Percentiles rank a stretch among this genome's conserved stretches.
phyloP scores from a whole-genome alignment of 2,329 filamentous ascomycete genomes.

The Scorias spongiosa region DNA sequence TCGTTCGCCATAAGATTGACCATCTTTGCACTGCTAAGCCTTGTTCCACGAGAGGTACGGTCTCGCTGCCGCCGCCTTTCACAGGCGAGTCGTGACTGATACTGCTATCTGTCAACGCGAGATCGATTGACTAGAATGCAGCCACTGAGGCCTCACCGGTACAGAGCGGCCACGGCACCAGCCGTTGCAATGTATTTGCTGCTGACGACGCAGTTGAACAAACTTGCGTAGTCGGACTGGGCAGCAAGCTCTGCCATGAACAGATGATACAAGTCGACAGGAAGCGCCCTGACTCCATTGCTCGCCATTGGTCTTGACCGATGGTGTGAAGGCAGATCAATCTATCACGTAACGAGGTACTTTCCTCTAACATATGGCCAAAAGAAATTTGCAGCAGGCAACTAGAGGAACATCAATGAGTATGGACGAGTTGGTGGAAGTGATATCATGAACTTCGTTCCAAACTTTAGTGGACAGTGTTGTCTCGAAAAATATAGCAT shows the following conservation, averaged over 20 bases:
- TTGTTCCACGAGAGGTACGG: constrained; percentile 26
- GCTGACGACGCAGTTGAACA: constrained; percentile 44
- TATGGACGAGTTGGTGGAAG: too few species aligned
- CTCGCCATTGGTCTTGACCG: background rate
- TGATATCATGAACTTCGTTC: too few species aligned
- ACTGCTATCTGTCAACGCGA: constrained; percentile 12
- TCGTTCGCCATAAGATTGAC: constrained; percentile 52
- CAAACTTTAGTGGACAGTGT: too few species aligned
- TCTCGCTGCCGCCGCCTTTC: constrained; percentile 29
- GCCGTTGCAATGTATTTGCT: constrained; percentile 42
- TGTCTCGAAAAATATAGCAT: too few species aligned
- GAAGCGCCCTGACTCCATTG: constrained; percentile 21
- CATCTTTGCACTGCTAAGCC: constrained; percentile 39
- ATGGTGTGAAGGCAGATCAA: too few species aligned
- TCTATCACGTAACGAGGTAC: too few species aligned
- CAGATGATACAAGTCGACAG: constrained; percentile 45
- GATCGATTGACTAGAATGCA: background rate
- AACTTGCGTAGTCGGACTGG: constrained; percentile 41
- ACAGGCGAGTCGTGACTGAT: constrained; percentile 29
- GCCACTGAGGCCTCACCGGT: constrained; percentile 34
- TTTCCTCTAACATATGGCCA: too few species aligned
- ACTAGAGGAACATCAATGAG: too few species aligned
- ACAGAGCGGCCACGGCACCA: constrained; percentile 44
- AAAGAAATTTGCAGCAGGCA: too few species aligned
- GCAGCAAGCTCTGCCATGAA: constrained; percentile 44